Evolutionary conservation across 2,329 filamentous ascomycete genomes (phyloP).

Genomic region (Alternaria rosae): DNA sequence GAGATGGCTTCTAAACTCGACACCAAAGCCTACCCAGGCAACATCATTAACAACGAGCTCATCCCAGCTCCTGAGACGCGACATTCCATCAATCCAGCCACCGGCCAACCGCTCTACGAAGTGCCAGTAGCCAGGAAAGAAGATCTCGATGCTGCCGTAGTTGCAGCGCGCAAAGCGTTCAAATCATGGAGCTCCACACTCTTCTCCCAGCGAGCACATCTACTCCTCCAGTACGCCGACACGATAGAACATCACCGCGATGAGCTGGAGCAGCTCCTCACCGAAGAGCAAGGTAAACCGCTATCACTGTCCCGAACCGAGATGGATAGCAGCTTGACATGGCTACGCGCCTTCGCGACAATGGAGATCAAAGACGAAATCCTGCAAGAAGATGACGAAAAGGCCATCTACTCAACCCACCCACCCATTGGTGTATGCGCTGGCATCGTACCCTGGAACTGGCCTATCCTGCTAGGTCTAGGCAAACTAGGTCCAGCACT

Average conservation of each 20-base stretch:
- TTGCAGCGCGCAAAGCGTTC: slow-evolving; percentile 54
- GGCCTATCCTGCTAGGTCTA: slow-evolving; percentile 37
- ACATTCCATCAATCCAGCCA: slow-evolving; percentile 60
- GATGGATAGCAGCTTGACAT: slow-evolving; percentile 21
- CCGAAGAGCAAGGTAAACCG: slow-evolving; percentile 37
- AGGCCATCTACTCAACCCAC: slow-evolving; percentile 52
- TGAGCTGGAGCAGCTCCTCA: slow-evolving; percentile 31
- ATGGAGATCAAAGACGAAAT: slow-evolving; percentile 47
- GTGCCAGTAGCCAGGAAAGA: slow-evolving; percentile 57
- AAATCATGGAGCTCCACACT: slow-evolving; percentile 51
- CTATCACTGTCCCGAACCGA: slow-evolving; percentile 29
- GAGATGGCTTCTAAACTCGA: background rate
- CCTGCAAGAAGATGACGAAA: slow-evolving; percentile 51
- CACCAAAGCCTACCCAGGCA: slow-evolving; percentile 37
- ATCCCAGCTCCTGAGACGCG: slow-evolving; percentile 52
- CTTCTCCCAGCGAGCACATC: slow-evolving; percentile 26
- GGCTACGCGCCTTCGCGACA: slow-evolving; percentile 44
- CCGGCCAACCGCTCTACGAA: slow-evolving; percentile 53
- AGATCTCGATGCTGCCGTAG: slow-evolving; percentile 60
- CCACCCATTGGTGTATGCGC: slow-evolving; percentile 56
- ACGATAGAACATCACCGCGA: slow-evolving; percentile 28
- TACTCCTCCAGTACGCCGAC: slow-evolving; percentile 29
- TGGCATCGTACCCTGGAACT: slow-evolving; percentile 55
- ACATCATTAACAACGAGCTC: slow-evolving; percentile 59
- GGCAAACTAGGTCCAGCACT: slow-evolving; percentile 67